phyloP scores from a whole-genome alignment of 2,329 filamentous ascomycete species.

The Alternaria incomplexa region DNA sequence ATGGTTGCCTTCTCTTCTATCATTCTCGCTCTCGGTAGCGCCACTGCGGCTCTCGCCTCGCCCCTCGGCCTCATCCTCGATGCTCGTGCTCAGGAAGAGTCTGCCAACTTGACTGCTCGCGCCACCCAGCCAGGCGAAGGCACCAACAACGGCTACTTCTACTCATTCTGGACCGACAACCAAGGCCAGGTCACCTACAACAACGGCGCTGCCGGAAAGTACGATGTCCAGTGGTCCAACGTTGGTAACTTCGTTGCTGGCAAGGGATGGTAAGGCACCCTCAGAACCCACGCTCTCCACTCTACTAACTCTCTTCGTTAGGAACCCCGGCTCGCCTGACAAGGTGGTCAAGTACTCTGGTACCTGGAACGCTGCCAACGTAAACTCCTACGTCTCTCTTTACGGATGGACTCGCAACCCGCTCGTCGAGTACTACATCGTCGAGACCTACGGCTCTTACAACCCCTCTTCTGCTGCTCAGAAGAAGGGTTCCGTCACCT shows the following conservation, averaged over 20 bases:
- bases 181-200: slow-evolving; percentile 59
- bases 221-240: slow-evolving; percentile 57
- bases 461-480: slow-evolving; percentile 56
- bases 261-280: slow-evolving; percentile 58
- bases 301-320: background rate
- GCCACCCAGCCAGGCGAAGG: slow-evolving; percentile 33
- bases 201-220: slow-evolving; percentile 54
- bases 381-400: slow-evolving; percentile 62
- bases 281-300: background rate
- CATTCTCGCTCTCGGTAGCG: slow-evolving; percentile 34
- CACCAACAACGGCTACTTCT: slow-evolving; percentile 41
- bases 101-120: slow-evolving; percentile 22
- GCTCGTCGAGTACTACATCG: slow-evolving; percentile 65
- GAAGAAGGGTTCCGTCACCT: slow-evolving; percentile 58
- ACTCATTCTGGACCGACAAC: slow-evolving; percentile 65
- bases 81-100: slow-evolving; percentile 15
- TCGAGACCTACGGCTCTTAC: slow-evolving; percentile 60
- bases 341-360: slow-evolving; percentile 57
- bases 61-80: slow-evolving; percentile 33
- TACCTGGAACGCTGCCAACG: slow-evolving; percentile 53
- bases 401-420: slow-evolving; percentile 64
- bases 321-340: slow-evolving; percentile 52
- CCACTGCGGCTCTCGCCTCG: slow-evolving; percentile 33
- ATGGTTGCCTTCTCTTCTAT: slow-evolving; percentile 43
- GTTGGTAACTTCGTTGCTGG: slow-evolving; percentile 63